phyloP scores from a whole-genome alignment of 805 yeast genomes.

The Sugiyamaella floridensis region DNA sequence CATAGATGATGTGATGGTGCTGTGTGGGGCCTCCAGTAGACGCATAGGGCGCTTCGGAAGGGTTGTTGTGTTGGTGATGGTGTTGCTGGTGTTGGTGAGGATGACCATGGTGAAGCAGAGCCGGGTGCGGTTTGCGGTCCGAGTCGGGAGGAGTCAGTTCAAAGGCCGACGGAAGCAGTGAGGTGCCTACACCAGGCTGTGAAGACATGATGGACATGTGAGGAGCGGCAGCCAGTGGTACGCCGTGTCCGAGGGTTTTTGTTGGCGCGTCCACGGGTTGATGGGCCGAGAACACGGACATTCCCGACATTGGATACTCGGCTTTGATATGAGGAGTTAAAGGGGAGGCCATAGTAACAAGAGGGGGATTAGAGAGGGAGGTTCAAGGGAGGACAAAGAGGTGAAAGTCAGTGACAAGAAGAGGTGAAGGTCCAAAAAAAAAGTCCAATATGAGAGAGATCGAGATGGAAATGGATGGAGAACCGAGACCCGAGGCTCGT shows the following conservation, averaged over 20 bases:
- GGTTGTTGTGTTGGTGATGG: too few species aligned
- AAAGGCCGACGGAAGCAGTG: conserved; percentile 3
- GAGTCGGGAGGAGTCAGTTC: conserved; percentile 6
- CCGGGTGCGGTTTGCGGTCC: conserved; percentile 3
- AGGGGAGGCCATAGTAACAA: background rate
- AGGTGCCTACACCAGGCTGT: background rate
- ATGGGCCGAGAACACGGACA: background rate
- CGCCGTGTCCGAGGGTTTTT: background rate
- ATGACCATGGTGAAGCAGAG: background rate
- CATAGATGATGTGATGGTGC: background rate
- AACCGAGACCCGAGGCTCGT: background rate
- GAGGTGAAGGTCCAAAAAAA: background rate
- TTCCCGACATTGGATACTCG: background rate
- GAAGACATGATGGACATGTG: background rate
- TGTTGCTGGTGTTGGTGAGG: too few species aligned
- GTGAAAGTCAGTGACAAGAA: background rate
- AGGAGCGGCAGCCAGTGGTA: background rate
- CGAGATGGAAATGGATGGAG: background rate
- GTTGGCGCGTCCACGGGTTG: background rate
- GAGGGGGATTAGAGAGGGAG: background rate
- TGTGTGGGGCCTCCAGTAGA: background rate
- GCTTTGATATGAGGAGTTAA: background rate
- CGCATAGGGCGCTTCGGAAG: background rate
- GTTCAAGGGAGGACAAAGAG: background rate
- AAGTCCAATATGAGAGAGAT: background rate